Evolutionary conservation across 73 alveolate species (phyloP).

Genomic region (Paramecium sexaurelia): DNA sequence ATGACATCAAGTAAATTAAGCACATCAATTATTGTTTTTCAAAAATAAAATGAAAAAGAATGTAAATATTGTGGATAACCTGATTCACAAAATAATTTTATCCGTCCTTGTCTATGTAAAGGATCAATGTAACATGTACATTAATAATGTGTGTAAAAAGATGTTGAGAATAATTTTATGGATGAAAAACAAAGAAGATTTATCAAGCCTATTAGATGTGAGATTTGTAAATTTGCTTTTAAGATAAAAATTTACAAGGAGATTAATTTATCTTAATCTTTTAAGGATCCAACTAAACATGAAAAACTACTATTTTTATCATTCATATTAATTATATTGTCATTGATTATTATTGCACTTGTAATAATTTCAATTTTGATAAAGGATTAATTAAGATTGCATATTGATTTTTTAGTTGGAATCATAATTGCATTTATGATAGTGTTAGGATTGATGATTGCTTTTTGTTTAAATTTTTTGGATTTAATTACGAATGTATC

Average conservation of each 20-base stretch:
- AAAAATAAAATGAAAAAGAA: not conserved
- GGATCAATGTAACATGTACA: constrained; percentile 15
- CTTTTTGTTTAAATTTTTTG: not conserved
- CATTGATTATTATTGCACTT: not conserved
- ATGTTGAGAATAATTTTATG: not conserved
- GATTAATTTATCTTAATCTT: not conserved
- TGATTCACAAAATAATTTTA: not conserved
- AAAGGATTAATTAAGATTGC: not conserved
- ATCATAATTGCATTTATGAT: not conserved
- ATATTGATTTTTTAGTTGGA: not conserved
- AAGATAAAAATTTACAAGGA: not conserved
- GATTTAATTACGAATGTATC: not conserved
- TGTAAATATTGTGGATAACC: not conserved
- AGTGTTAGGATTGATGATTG: not conserved
- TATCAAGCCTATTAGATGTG: not conserved
- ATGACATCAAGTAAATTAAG: not conserved
- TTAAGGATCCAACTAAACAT: not conserved
- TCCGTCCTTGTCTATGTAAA: not conserved
- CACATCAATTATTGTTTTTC: not conserved
- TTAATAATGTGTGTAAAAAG: not conserved
- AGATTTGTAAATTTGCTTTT: not conserved
- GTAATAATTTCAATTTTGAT: not conserved
- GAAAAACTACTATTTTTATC: not conserved
- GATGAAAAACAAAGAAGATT: not conserved
- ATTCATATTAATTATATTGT: not conserved